Percentiles rank a stretch among this genome's conserved stretches.
Evolutionary conservation across 306 rosid genomes (phyloP).

Genomic region (Malus orientalis): DNA sequence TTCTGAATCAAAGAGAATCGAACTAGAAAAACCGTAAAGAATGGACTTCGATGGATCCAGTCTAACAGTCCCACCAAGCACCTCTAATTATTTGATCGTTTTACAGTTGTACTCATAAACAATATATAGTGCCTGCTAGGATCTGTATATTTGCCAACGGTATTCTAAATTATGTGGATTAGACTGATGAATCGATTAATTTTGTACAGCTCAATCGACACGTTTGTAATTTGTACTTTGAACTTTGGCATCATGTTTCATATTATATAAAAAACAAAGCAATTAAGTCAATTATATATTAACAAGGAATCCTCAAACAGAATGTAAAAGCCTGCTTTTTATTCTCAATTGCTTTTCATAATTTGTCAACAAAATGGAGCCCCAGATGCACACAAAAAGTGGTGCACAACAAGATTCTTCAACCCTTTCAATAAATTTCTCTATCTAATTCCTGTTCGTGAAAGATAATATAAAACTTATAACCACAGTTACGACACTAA

Average conservation of each 20-base stretch:
- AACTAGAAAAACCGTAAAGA: too few species aligned
- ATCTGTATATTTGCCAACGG: background rate
- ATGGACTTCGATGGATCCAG: too few species aligned
- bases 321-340: slow-evolving; percentile 23
- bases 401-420: background rate
- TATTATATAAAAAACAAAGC: background rate
- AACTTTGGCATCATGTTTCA: background rate
- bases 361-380: background rate
- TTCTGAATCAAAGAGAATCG: too few species aligned
- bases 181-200: background rate
- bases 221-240: background rate
- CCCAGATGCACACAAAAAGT: background rate
- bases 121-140: background rate
- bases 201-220: background rate
- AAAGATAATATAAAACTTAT: background rate
- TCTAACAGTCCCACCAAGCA: too few species aligned
- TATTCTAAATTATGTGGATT: background rate
- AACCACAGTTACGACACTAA: background rate
- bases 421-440: background rate
- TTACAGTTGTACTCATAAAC: background rate
- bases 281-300: background rate
- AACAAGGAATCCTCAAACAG: slow-evolving; percentile 35
- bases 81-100: too few species aligned
- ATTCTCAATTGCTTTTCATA: background rate
- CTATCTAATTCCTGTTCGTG: background rate